Evolutionary conservation across 139 green algal genomes (phyloP), one percentile per base, ranked within the genome.

Genomic region (Zygnema circumcarinatum): DNA sequence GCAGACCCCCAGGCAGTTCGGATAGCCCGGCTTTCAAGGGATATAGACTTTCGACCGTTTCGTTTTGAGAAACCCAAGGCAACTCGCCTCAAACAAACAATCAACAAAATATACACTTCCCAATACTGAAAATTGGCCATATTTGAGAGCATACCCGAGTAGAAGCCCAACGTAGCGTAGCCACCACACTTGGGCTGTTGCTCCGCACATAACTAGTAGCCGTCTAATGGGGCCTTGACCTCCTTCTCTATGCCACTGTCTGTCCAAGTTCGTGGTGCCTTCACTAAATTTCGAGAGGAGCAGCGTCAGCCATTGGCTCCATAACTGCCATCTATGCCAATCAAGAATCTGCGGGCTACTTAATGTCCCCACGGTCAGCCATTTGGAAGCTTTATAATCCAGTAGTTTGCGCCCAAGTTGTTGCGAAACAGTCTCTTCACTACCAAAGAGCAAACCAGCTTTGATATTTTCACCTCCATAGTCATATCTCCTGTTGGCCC

Each of bases 1-100:
- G 22, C 95, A 94, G 21, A 74, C 67, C 21, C 2, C 41, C 38
- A 41, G 11, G 62, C 40, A 29, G 67, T 75, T 76, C 38, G 72
- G 72, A 16, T 16, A 36, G 16, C 21, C 16, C 21, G 72, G 72
- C 72, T 33, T 16, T 16, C 20, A 16, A 21, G 72, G 20, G 72
- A 79, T 33, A 35, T 35, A 79, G 25, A 72, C 56, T 72, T 25
- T n/a, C n/a, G n/a, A n/a, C n/a, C n/a, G n/a, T n/a, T n/a, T n/a
- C n/a, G n/a, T n/a, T n/a, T n/a, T n/a, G n/a, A n/a, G n/a, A n/a
- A n/a, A n/a, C n/a, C n/a, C n/a, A n/a, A n/a, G n/a, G n/a, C n/a
- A n/a, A n/a, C n/a, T n/a, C n/a, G n/a, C n/a, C n/a, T n/a, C n/a
- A n/a, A n/a, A n/a, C n/a, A n/a, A n/a, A n/a, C n/a, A n/a, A n/a